Evolutionary conservation across 225 moss, liverwort and hornwort genomes (phyloP).

Genomic region (Sphagnum tenellum): DNA sequence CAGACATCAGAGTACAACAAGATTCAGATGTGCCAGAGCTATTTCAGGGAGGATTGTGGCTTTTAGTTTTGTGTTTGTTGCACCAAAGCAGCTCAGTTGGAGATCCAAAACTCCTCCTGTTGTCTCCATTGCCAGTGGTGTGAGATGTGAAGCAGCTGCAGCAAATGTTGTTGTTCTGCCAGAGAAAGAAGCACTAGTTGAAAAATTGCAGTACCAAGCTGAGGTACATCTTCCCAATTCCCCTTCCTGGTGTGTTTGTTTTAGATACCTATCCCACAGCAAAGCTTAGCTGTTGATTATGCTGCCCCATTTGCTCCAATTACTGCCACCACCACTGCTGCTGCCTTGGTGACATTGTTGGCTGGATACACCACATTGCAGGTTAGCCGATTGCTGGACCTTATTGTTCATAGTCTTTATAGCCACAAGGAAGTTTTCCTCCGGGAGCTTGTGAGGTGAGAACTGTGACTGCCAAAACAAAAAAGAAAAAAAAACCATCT

Average conservation of each 20-base stretch:
- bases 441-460: conserved; percentile 83
- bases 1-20: too few relatives aligned
- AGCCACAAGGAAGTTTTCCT: conserved; percentile 93
- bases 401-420: conserved; percentile 97
- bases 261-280: not conserved
- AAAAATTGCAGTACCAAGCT: conserved; percentile 65
- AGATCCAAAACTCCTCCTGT: too few relatives aligned
- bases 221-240: conserved; percentile 20
- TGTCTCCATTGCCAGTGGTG: conserved; percentile 6
- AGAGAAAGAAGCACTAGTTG: conserved; percentile 20
- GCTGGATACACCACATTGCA: conserved; percentile 7
- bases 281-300: too few relatives aligned
- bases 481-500: too few relatives aligned
- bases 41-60: conserved; percentile 29
- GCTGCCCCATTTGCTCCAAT: not conserved
- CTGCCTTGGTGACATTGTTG: too few relatives aligned
- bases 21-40: conserved; percentile 26
- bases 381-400: conserved; percentile 85
- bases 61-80: conserved; percentile 12
- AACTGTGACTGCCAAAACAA: too few relatives aligned
- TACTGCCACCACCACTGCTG: too few relatives aligned
- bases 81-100: conserved; percentile 9
- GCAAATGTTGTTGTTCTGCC: not conserved
- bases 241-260: not conserved
- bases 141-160: conserved; percentile 24